These are phyloP conservation scores for Trichoderma koningiopsis DNA, from an alignment of 2,329 filamentous ascomycete genomes.

Conservation along the genomic window DNA sequence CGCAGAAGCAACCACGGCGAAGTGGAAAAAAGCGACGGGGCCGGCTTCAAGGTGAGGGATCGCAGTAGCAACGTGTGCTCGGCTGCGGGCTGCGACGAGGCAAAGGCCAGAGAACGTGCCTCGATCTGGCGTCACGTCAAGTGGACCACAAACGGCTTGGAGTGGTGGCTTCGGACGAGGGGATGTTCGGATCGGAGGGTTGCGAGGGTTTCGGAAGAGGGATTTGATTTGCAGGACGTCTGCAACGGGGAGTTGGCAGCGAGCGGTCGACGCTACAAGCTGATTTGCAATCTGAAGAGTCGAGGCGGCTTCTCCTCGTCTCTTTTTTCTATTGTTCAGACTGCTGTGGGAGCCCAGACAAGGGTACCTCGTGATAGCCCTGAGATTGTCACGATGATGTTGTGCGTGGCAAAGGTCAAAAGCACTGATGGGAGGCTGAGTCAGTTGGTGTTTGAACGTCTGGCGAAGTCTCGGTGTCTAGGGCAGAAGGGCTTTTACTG, in stretches of 20 bases:
- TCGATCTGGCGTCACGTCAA: slow-evolving; percentile 24
- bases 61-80: slow-evolving; percentile 25
- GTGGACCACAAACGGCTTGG: slow-evolving; percentile 19
- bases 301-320: background rate
- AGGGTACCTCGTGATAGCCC: slow-evolving; percentile 2
- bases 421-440: background rate
- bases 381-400: slow-evolving; percentile 15
- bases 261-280: slow-evolving; percentile 8
- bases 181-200: slow-evolving; percentile 28
- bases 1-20: background rate
- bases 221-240: slow-evolving; percentile 3
- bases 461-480: background rate
- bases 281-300: background rate
- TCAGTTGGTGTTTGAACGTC: background rate
- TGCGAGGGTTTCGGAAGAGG: slow-evolving; percentile 20
- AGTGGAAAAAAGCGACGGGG: background rate
- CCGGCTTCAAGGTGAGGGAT: slow-evolving; percentile 7
- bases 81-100: slow-evolving; percentile 9
- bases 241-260: background rate
- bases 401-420: slow-evolving; percentile 12
- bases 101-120: background rate
- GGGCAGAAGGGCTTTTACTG: background rate
- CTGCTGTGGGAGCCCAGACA: background rate
- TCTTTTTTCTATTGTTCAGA: background rate
- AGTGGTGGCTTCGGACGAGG: slow-evolving; percentile 32